Evolutionary conservation across 192 early-diverging fungal species (phyloP).

Genomic region (Backusella luteola): DNA sequence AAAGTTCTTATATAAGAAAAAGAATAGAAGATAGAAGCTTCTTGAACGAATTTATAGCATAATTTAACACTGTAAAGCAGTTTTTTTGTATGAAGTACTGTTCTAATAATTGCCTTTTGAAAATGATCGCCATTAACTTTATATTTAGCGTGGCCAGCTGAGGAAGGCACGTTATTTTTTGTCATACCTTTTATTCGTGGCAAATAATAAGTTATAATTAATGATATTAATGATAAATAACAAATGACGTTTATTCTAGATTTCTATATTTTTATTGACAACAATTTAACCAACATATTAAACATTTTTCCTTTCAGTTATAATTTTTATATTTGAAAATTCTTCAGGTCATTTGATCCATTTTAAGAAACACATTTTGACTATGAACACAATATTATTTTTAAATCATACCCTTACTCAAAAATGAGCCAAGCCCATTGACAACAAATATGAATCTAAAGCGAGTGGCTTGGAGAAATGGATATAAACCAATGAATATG

Average conservation of each 20-base stretch:
- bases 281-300: not conserved
- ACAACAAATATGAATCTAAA: not conserved
- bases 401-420: not conserved
- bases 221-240: not conserved
- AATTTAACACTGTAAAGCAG: not conserved
- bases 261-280: not conserved
- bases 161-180: slow-evolving; percentile 3
- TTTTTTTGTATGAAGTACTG: not conserved
- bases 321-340: not conserved
- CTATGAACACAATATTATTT: not conserved
- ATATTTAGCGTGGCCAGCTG: not conserved
- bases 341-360: not conserved
- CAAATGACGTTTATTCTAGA: not conserved
- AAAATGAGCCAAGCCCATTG: not conserved
- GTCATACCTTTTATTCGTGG: not conserved
- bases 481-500: too few species aligned
- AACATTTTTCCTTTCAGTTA: not conserved
- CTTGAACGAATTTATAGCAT: not conserved
- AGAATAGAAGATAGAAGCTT: not conserved
- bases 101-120: not conserved
- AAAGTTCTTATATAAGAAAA: not conserved
- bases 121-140: not conserved
- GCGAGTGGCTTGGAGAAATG: not conserved
- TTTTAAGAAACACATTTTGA: not conserved
- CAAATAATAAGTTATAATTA: not conserved